Conservation (phyloP, 495 filamentous ascomycete genomes). For the Glonium stellatum region DNA sequence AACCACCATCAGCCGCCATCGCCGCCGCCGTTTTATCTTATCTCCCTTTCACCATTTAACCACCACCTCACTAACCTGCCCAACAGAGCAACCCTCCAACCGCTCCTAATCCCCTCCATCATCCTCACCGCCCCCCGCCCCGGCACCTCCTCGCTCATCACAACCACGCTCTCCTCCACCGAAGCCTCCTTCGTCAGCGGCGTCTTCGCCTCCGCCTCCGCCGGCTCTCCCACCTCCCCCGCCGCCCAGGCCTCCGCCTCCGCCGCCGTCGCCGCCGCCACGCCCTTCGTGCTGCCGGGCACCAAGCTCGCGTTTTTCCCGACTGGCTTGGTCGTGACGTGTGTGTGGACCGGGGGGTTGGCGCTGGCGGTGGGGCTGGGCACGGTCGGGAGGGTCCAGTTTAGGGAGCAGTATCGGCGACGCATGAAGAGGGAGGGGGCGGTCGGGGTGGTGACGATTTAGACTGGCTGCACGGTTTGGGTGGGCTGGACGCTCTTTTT, state of each 20-base stretch:
- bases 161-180: constrained; percentile 55
- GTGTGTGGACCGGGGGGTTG: constrained; percentile 53
- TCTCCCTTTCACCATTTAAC: no score
- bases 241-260: constrained; percentile 35
- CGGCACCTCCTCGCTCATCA: constrained; percentile 40
- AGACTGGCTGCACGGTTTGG: not conserved
- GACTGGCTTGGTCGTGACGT: constrained; percentile 57
- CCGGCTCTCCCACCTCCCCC: constrained; percentile 34
- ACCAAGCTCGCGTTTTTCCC: constrained; percentile 61
- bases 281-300: constrained; percentile 57
- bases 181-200: constrained; percentile 65
- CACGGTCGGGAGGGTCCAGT: constrained; percentile 55
- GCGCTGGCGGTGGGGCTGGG: constrained; percentile 53
- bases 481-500: not conserved
- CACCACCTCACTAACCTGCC: constrained; percentile 5
- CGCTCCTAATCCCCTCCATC: constrained; percentile 57
- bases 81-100: constrained; percentile 42
- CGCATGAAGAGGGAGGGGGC: constrained; percentile 37
- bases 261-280: constrained; percentile 25
- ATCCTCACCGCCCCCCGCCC: constrained; percentile 47
- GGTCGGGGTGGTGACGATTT: constrained; percentile 17
- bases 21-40: no score
- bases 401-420: constrained; percentile 53
- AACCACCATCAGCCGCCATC: no score
- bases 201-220: constrained; percentile 50